These are phyloP conservation scores for Russula brevipes DNA, from an alignment of 768 basidiomycete genomes.

Conservation along the genomic window DNA sequence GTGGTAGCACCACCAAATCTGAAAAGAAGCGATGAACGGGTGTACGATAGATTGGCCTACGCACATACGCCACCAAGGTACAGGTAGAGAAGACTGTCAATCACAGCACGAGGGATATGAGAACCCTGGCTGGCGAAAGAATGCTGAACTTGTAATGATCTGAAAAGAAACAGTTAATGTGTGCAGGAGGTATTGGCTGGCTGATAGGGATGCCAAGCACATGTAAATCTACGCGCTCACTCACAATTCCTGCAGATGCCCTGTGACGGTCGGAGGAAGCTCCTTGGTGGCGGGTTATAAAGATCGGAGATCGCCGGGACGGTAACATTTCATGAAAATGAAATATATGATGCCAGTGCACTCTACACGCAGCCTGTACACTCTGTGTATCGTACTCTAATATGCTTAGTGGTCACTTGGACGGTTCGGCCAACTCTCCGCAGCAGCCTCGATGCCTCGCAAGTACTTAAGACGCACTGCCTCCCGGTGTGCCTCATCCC, in stretches of 20 bases:
- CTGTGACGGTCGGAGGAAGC: neutral
- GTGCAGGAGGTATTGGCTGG: neutral
- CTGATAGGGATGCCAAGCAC: no score
- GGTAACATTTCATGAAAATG: neutral
- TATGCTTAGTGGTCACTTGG: slow-evolving; percentile 28
- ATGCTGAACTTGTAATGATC: no score
- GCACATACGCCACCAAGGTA: neutral
- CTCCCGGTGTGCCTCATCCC: slow-evolving; percentile 51
- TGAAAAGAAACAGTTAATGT: neutral
- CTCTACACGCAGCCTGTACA: no score
- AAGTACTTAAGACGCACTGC: slow-evolving; percentile 73
- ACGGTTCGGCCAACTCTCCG: slow-evolving; percentile 33
- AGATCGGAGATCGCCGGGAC: neutral
- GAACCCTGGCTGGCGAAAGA: neutral
- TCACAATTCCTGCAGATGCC: no score
- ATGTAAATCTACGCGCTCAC: no score
- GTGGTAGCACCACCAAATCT: slow-evolving; percentile 7
- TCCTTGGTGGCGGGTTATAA: no score
- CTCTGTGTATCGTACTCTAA: neutral
- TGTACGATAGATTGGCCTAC: neutral
- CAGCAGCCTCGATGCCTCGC: slow-evolving; percentile 55
- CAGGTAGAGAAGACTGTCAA: neutral
- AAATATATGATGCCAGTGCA: no score
- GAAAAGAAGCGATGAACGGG: neutral
- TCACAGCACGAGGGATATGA: neutral